Conservation (phyloP, 2,329 filamentous ascomycete genomes). For the Graphiopsis chlorocephala region DNA sequence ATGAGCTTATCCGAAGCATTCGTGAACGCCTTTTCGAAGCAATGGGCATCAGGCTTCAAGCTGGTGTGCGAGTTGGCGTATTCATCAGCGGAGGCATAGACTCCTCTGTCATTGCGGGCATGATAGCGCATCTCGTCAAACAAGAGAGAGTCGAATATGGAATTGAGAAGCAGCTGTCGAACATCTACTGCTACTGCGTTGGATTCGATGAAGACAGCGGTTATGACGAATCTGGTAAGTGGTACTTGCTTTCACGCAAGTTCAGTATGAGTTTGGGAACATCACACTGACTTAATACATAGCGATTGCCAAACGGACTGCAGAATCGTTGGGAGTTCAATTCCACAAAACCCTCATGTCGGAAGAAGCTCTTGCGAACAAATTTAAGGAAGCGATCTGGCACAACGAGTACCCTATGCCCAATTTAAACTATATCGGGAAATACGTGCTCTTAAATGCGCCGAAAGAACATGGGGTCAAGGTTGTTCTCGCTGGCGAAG, state of each 20-base stretch:
- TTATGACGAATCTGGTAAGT: slow-evolving; percentile 12
- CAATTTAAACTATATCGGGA: slow-evolving; percentile 12
- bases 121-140: slow-evolving; percentile 51
- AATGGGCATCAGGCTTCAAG: slow-evolving; percentile 51
- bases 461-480: slow-evolving; percentile 13
- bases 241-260: background rate
- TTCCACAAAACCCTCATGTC: slow-evolving; percentile 3
- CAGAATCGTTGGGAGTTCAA: background rate
- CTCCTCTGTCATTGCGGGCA: slow-evolving; percentile 56
- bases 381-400: slow-evolving; percentile 12
- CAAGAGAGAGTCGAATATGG: slow-evolving; percentile 39
- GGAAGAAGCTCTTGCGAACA: slow-evolving; percentile 7
- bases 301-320: background rate
- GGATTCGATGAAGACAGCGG: slow-evolving; percentile 7
- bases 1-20: slow-evolving; percentile 52
- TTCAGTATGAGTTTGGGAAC: background rate
- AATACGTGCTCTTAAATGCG: slow-evolving; percentile 11
- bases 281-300: background rate
- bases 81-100: slow-evolving; percentile 59
- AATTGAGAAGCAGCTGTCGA: background rate
- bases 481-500: slow-evolving; percentile 14
- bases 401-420: slow-evolving; percentile 12
- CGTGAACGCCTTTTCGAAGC: slow-evolving; percentile 51
- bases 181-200: slow-evolving; percentile 24
- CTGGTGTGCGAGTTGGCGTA: slow-evolving; percentile 57